These are phyloP conservation scores for Babjeviella inositovora DNA, from an alignment of 805 yeast genomes.

Conservation along the genomic window DNA sequence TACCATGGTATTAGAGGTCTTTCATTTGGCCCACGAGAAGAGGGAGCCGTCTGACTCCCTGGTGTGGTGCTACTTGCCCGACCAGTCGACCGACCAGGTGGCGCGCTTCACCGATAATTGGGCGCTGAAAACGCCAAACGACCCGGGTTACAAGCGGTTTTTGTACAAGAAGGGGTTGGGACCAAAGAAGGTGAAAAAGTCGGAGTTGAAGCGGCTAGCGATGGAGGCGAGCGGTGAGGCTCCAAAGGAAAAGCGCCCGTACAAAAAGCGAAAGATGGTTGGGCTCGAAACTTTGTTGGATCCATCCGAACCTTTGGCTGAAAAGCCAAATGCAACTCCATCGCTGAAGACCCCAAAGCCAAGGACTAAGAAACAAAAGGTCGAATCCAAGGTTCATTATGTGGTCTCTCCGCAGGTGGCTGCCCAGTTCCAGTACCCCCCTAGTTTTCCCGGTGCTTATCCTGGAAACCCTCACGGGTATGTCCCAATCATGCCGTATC, in stretches of 20 bases:
- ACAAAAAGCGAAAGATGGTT: slow-evolving; percentile 2
- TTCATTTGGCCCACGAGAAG: slow-evolving; percentile 1
- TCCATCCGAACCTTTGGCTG: not conserved
- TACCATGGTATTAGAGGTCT: not conserved
- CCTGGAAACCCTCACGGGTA: not conserved
- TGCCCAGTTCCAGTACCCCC: not conserved
- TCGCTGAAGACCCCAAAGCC: slow-evolving; percentile 1
- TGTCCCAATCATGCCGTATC: not conserved
- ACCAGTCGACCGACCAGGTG: slow-evolving; percentile 6
- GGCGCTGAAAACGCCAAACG: slow-evolving; percentile 6
- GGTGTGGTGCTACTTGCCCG: slow-evolving; percentile 8
- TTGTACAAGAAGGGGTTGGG: slow-evolving; percentile 2
- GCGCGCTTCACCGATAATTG: slow-evolving; percentile 8
- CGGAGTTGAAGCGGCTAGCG: slow-evolving; percentile 1
- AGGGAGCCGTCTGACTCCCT: slow-evolving; percentile 1
- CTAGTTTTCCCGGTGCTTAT: not conserved
- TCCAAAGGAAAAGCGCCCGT: no score
- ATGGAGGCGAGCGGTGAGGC: not conserved
- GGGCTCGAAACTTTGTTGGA: not conserved
- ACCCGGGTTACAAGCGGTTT: slow-evolving; percentile 6
- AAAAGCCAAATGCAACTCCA: not conserved
- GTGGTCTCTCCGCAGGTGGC: slow-evolving; percentile 1
- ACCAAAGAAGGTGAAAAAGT: slow-evolving; percentile 1
- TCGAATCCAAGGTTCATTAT: not conserved
- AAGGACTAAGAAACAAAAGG: no score